Percentiles rank a stretch among this genome's conserved stretches.
Conservation (phyloP, 1,284 basidiomycete species). For the Ustilago trichophora region DNA sequence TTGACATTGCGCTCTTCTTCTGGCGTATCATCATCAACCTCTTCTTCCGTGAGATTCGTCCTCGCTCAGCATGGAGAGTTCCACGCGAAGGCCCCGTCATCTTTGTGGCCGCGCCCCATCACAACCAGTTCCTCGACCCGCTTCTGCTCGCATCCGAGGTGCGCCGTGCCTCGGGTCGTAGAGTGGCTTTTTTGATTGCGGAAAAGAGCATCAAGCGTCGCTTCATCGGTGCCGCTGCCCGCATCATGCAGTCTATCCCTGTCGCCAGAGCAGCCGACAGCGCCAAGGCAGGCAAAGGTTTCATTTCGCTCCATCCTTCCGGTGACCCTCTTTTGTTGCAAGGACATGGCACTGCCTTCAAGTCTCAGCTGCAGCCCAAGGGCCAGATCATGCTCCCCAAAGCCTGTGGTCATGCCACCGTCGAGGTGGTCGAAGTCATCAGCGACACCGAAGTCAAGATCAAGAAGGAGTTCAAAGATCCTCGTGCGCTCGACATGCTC, state of each 20-base stretch:
- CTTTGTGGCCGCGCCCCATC: conserved; percentile 95
- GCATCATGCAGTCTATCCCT: conserved; percentile 79
- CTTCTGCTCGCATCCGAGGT: conserved; percentile 88
- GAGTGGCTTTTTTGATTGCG: conserved; percentile 90
- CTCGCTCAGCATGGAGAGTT: conserved; percentile 93
- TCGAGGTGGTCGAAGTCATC: conserved; percentile 86
- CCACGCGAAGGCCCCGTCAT: conserved; percentile 89
- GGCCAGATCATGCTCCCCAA: conserved; percentile 91
- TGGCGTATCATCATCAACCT: conserved; percentile 86
- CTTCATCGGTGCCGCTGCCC: conserved; percentile 83
- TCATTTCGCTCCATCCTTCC: conserved; percentile 75
- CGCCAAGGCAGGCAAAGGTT: conserved; percentile 81
- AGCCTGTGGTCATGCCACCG: conserved; percentile 78
- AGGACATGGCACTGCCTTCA: conserved; percentile 83
- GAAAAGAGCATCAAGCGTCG: conserved; percentile 86
- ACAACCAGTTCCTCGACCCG: conserved; percentile 97
- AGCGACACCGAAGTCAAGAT: conserved; percentile 82
- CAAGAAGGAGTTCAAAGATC: conserved; percentile 80
- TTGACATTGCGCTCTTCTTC: conserved; percentile 66
- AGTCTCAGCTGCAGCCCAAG: conserved; percentile 77
- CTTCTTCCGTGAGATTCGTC: conserved; percentile 96
- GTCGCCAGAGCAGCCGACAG: conserved; percentile 91
- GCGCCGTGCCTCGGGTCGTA: conserved; percentile 79
- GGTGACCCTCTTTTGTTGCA: conserved; percentile 73
- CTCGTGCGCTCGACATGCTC: conserved; percentile 62